Conservation (phyloP, 805 yeast genomes). For the Pichia cabralensis region DNA sequence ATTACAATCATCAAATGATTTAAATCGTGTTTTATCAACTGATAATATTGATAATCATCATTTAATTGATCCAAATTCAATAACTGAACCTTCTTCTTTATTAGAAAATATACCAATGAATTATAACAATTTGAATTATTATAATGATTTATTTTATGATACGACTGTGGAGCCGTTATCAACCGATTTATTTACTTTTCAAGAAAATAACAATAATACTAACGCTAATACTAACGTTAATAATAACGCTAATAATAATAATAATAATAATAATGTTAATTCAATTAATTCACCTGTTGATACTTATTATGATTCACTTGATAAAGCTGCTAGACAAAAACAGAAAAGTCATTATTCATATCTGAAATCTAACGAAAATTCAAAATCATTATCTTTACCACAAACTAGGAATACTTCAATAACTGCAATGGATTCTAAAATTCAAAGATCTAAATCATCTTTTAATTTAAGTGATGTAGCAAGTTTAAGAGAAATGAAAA, state of each 20-base stretch:
- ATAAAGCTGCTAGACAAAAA: background rate
- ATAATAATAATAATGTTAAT: background rate
- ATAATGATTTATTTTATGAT: too few relatives aligned
- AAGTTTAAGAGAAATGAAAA: slow-evolving; percentile 19
- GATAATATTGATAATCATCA: too few relatives aligned
- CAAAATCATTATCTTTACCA: slow-evolving; percentile 1
- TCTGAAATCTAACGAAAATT: background rate
- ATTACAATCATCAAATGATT: slow-evolving; percentile 3
- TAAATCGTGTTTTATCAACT: background rate
- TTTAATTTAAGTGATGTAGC: slow-evolving; percentile 48
- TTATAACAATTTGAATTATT: too few relatives aligned
- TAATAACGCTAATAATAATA: background rate
- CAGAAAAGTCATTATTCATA: background rate
- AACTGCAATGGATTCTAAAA: slow-evolving; percentile 6
- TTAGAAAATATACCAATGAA: too few relatives aligned
- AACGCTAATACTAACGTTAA: background rate
- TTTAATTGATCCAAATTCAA: too few relatives aligned
- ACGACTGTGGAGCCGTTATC: too few relatives aligned
- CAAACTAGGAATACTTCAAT: slow-evolving; percentile 1
- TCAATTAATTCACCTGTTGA: background rate
- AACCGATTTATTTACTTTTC: too few relatives aligned
- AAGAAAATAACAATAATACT: background rate
- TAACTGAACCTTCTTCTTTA: too few relatives aligned
- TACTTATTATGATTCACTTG: too few relatives aligned
- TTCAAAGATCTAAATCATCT: slow-evolving; percentile 39